Base-by-base conservation (phyloP, 257 asterid genomes). In the Buddleja alternifolia region DNA sequence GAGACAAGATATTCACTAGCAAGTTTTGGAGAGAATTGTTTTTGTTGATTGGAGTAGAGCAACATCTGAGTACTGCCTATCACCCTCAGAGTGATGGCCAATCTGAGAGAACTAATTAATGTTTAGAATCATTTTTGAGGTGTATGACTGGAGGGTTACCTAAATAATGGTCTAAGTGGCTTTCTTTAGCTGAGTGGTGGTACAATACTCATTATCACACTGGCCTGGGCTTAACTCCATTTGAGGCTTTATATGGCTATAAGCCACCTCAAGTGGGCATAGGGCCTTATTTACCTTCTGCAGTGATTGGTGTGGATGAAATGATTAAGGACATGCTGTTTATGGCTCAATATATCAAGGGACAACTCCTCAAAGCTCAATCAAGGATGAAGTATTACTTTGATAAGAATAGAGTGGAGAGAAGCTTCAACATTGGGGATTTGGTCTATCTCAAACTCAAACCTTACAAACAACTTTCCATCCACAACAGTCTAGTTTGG, bases 21-120 rank as follows among this genome's bases (percentile, higher is more conserved):
- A n/a, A n/a, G n/a, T n/a, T n/a, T n/a, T n/a, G n/a, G 45, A 54
- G 2, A 63, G 72, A 20, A 45, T 63, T 9, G 54, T 21, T 3
- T 0, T 63, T 3, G 21, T 70, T 10, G 40, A 0, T 5, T 4
- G 66, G 66, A 1, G 12, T 21, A 0, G 4, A 29, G 0, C 12
- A 8, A 0, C 32, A 29, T 0, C 2, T 29, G 0, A 29, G 24
- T 17, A 42, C 67, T 0, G 8, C 24, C 0, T 65, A 73, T 7
- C 77, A 63, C 3, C 77, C 72, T 0, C 56, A 73, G 10, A 15
- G 46, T 0, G 56, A 73, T 57, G 62, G 62, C 0, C 39, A 73
- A 2, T 8, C 56, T 2, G 55, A 73, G 16, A 20, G 45, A 0
- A 34, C 65, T 0, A 73, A 65, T 6, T 60, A 56, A 5, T 63